Base-by-base conservation (phyloP, 164 flowering plant genomes). In the Tetrastigma voinierianum region DNA sequence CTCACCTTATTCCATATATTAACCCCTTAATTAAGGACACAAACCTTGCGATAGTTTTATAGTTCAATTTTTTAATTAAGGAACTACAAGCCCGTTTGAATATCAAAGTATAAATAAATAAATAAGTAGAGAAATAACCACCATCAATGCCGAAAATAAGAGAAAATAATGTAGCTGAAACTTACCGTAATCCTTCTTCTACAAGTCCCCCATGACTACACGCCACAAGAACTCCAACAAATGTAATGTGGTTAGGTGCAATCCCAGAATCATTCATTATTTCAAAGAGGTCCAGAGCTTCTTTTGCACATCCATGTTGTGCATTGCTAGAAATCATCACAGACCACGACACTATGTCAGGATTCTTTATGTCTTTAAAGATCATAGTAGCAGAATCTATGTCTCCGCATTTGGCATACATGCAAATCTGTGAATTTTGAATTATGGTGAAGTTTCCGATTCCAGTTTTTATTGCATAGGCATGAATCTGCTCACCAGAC, bases 191-290 rank as follows among this genome's bases (percentile, higher is more conserved):
- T 70, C 92, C 92, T 76, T 85, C 82, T 57, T 81, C 82, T n/a
- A 85, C 79, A 16, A 83, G 82, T n/a, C 89, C 86, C 17, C 81
- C 82, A 75, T 84, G 89, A 61, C 88, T 85, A 65, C 92, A 87
- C 11, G 92, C 90, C 51, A 80, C 81, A 24, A 87, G 83, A 65
- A 81, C 82, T 46, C 81, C 85, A 24, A 85, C 81, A 61, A 76
- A 84, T 13, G 88, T 78, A 25, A 84, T 62, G 13, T 78, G 77
- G 62, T 85, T 87, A 0, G 92, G 88, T 40, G 66, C 66, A 64
- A 81, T 66, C 18, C 73, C 84, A 68, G 8, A 61, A 46, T 47
- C 53, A 51, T 67, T 77, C 88, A 86, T 87, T 49, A 53, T 66
- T 63, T 82, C 79, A 67, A 84, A 84, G 40, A 81, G 77, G 46